Evolutionary conservation across 2,329 filamentous ascomycete species (phyloP).

Genomic region (Fusarium sp.): DNA sequence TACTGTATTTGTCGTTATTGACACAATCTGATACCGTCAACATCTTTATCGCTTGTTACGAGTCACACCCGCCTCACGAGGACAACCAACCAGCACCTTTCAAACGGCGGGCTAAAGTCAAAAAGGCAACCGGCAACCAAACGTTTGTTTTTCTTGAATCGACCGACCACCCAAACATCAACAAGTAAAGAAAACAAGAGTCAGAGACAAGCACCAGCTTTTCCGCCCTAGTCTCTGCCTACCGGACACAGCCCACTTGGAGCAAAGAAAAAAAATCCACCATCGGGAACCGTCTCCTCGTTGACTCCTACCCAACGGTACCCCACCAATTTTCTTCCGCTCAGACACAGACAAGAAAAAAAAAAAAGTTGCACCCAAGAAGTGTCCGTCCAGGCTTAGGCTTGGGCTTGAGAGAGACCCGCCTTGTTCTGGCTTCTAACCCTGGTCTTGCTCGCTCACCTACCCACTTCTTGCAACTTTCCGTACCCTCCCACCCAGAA

Average conservation of each 20-base stretch:
- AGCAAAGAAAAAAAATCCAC: slow-evolving; percentile 25
- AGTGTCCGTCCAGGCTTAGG: slow-evolving; percentile 3
- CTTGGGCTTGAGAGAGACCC: slow-evolving; percentile 14
- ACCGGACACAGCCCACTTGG: slow-evolving; percentile 32
- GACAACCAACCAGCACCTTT: slow-evolving; percentile 31
- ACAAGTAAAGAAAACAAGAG: slow-evolving; percentile 39
- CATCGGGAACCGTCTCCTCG: slow-evolving; percentile 23
- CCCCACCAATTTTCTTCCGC: slow-evolving; percentile 29
- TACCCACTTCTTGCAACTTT: slow-evolving; percentile 25
- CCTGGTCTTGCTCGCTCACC: slow-evolving; percentile 9
- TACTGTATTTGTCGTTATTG: slow-evolving; percentile 12
- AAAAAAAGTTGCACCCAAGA: slow-evolving; percentile 33
- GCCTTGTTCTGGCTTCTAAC: slow-evolving; percentile 33
- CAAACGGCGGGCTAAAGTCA: slow-evolving; percentile 18
- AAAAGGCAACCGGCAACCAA: slow-evolving; percentile 31
- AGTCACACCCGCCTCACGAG: slow-evolving; percentile 36
- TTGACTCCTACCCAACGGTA: slow-evolving; percentile 38
- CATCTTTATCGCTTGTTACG: slow-evolving; percentile 30
- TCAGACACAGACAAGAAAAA: slow-evolving; percentile 21
- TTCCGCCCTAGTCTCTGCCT: slow-evolving; percentile 9
- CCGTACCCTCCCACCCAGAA: slow-evolving; percentile 8
- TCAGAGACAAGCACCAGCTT: slow-evolving; percentile 17
- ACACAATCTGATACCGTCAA: slow-evolving; percentile 2
- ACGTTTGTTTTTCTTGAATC: slow-evolving; percentile 32
- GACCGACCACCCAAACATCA: slow-evolving; percentile 23